phyloP scores from a whole-genome alignment of 345 rosid genomes.

The Rhodamnia argentea region DNA sequence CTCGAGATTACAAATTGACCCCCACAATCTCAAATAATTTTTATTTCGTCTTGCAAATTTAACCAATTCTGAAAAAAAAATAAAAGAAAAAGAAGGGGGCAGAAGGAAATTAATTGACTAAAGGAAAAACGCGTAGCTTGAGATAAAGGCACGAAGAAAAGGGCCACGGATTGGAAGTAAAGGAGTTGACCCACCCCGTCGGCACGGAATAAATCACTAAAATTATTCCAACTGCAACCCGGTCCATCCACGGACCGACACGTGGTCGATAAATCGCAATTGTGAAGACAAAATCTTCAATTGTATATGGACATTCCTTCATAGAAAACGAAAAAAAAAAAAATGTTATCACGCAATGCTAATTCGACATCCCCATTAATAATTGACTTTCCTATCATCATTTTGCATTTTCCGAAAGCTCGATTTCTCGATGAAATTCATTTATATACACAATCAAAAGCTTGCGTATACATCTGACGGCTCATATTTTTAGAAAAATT shows the following conservation, averaged over 20 bases:
- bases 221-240: background rate
- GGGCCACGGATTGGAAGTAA: background rate
- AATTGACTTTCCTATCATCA: background rate
- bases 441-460: too few relatives aligned
- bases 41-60: background rate
- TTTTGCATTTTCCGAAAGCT: background rate
- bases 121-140: background rate
- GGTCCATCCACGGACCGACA: background rate
- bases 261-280: background rate
- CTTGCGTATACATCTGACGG: background rate
- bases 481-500: background rate
- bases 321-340: background rate
- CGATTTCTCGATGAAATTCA: background rate
- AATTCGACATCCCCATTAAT: background rate
- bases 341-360: too few relatives aligned
- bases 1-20: too few relatives aligned
- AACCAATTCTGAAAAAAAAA: background rate
- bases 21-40: too few relatives aligned
- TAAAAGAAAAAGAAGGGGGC: too few relatives aligned
- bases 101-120: background rate
- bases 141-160: background rate
- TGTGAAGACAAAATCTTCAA: background rate
- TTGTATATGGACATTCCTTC: background rate
- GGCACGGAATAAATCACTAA: background rate
- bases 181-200: background rate